phyloP scores from a whole-genome alignment of 129 eudicot genomes.

The Centaurea solstitialis region DNA sequence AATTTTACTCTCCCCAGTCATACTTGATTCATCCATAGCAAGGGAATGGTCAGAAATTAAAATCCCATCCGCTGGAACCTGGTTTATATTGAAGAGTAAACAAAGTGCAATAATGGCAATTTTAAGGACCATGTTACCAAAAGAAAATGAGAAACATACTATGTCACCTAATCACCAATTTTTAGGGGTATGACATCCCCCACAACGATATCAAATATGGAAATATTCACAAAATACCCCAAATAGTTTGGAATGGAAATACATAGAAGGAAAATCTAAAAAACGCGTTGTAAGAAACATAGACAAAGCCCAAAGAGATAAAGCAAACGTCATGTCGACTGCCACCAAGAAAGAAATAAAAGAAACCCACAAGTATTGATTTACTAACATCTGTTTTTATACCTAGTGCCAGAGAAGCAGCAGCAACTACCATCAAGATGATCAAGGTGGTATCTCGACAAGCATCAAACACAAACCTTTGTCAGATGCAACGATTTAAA shows the following conservation, averaged over 20 bases:
- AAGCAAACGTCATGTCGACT: background rate
- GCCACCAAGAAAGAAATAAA: background rate
- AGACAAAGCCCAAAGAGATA: no score
- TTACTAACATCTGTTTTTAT: constrained; percentile 87
- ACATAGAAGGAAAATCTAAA: no score
- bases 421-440: constrained; percentile 96
- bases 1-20: constrained; percentile 99
- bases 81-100: constrained; percentile 15
- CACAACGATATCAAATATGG: constrained; percentile 91
- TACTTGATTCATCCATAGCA: constrained; percentile 91
- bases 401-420: constrained; percentile 93
- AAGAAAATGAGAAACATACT: background rate
- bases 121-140: background rate
- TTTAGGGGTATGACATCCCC: constrained; percentile 93
- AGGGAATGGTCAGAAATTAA: constrained; percentile 83
- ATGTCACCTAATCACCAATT: constrained; percentile 88
- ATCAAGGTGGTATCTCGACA: constrained; percentile 84
- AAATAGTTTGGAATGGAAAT: no score
- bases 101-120: constrained; percentile 11
- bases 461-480: constrained; percentile 88
- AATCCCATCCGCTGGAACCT: constrained; percentile 98
- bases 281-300: no score
- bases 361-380: background rate
- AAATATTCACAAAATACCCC: constrained; percentile 44
- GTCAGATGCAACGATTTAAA: background rate